Percentiles rank a stretch among this genome's conserved stretches.
Evolutionary conservation across 2,329 filamentous ascomycete species (phyloP).

Genomic region (Aurifilum marmelostoma): DNA sequence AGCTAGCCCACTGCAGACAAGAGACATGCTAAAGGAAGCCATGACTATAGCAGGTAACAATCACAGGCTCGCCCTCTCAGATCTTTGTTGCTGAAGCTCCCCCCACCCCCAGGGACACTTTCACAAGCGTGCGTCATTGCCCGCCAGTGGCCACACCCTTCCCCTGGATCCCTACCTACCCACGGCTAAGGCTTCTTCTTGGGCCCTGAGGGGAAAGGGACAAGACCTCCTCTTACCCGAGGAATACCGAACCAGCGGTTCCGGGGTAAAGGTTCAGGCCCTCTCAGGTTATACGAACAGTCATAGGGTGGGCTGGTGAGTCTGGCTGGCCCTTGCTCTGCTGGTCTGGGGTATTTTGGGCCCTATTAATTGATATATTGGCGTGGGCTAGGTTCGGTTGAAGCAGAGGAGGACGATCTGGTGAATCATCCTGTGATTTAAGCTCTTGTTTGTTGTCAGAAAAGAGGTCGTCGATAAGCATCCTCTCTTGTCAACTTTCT

Average conservation of each 20-base stretch:
- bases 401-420: not conserved
- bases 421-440: not conserved
- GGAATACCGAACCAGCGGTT: constrained; percentile 20
- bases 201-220: constrained; percentile 18
- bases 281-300: constrained; percentile 38
- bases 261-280: constrained; percentile 29
- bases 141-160: not conserved
- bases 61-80: not conserved
- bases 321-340: not conserved
- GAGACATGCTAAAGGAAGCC: not conserved
- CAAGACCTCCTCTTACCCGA: constrained; percentile 30
- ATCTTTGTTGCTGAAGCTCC: too few species aligned
- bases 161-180: not conserved
- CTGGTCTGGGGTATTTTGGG: not conserved
- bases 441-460: not conserved
- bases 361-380: not conserved
- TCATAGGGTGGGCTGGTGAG: constrained; percentile 23
- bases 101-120: constrained; percentile 36
- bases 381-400: not conserved
- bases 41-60: not conserved
- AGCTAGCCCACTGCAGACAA: not conserved
- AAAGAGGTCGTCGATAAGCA: too few species aligned
- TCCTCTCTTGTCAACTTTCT: too few species aligned
- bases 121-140: constrained; percentile 34
- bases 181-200: constrained; percentile 5